Conservation (phyloP, 148 eudicot species). For the Mesembryanthemum crystallinum region DNA sequence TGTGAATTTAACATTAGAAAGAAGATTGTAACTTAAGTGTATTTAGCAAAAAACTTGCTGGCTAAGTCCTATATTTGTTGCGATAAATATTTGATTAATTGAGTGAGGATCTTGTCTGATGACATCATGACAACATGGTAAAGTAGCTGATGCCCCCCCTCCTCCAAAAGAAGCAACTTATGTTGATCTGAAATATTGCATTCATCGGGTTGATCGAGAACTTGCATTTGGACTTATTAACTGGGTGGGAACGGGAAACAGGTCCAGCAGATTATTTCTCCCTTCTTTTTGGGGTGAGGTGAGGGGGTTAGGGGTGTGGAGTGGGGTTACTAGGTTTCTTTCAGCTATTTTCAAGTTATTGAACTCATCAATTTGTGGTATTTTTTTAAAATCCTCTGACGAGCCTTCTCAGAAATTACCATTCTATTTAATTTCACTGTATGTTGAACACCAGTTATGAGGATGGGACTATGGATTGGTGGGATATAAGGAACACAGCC, state of each 20-base stretch:
- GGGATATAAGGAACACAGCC: constrained; percentile 74
- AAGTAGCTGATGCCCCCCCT: background rate
- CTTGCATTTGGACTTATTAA: background rate
- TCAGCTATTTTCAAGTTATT: no score
- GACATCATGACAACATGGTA: background rate
- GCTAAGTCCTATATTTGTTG: background rate
- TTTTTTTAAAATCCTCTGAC: background rate
- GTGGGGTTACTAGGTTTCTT: background rate
- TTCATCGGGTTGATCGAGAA: background rate
- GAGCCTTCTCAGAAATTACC: background rate
- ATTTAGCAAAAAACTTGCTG: background rate
- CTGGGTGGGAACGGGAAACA: background rate
- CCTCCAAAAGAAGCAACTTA: background rate
- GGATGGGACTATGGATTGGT: constrained; percentile 81
- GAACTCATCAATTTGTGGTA: background rate
- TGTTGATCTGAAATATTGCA: background rate
- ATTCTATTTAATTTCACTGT: constrained; percentile 8
- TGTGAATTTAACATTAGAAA: background rate
- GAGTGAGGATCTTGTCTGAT: background rate
- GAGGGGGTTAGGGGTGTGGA: background rate
- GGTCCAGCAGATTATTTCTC: background rate
- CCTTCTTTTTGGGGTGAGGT: background rate
- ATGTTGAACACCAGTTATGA: constrained; percentile 48
- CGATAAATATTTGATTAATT: background rate
- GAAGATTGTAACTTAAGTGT: background rate